Conservation (phyloP, 108 stramenopile genomes). For the Aurantiochytrium sp. region DNA sequence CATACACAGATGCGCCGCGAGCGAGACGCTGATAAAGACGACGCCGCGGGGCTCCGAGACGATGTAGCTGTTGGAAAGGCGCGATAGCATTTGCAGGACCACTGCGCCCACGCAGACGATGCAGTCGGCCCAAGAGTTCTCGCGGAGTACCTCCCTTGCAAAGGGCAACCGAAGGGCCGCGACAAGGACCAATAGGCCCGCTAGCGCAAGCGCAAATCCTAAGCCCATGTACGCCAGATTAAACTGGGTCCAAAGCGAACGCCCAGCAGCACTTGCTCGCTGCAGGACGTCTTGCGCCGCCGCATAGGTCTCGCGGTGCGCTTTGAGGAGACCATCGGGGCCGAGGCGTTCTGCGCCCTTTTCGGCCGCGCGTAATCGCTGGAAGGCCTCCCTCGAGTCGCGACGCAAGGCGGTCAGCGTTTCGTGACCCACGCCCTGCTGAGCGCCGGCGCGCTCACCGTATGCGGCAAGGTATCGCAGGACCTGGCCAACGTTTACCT, state of each 20-base stretch:
- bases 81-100: background rate
- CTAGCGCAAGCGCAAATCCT: background rate
- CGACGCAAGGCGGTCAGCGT: background rate
- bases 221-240: background rate
- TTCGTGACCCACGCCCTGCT: background rate
- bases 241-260: constrained; percentile 12
- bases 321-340: background rate
- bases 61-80: constrained; percentile 31
- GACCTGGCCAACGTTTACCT: constrained; percentile 14
- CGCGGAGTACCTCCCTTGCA: too few relatives aligned
- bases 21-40: background rate
- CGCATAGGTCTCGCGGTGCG: background rate
- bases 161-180: background rate
- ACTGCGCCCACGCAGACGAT: background rate
- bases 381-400: too few relatives aligned
- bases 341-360: background rate
- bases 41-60: background rate
- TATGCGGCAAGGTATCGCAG: background rate
- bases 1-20: too few relatives aligned
- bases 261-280: background rate
- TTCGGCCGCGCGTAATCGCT: background rate
- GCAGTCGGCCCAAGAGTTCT: too few relatives aligned
- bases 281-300: background rate
- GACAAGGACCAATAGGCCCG: background rate
- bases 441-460: background rate